Evolutionary conservation across 805 yeast species (phyloP).

Genomic region (Sugiyamaella chiloensis): DNA sequence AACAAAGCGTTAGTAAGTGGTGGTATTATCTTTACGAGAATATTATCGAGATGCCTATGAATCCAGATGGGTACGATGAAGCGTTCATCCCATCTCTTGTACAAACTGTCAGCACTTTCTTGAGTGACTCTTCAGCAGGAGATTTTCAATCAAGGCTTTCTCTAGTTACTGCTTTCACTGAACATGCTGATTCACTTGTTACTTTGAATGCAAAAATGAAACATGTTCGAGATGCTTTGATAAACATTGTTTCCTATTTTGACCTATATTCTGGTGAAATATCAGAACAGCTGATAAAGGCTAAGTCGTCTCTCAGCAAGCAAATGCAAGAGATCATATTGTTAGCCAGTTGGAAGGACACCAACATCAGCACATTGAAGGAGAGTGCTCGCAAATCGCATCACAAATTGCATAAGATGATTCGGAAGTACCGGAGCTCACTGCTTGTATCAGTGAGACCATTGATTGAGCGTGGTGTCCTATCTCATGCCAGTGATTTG

Average conservation of each 20-base stretch:
- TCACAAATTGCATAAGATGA: conserved; percentile 72
- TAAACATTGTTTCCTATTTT: conserved; percentile 61
- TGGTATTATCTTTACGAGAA: conserved; percentile 90
- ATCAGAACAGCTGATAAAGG: conserved; percentile 41
- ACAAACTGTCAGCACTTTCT: conserved; percentile 66
- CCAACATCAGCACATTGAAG: conserved; percentile 85
- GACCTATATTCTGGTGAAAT: conserved; percentile 58
- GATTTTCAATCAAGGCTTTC: conserved; percentile 60
- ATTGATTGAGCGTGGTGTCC: conserved; percentile 46
- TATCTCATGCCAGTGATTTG: conserved; percentile 34
- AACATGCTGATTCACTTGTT: conserved; percentile 44
- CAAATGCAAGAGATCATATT: conserved; percentile 80
- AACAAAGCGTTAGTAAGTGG: conserved; percentile 65
- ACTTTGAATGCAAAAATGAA: conserved; percentile 26
- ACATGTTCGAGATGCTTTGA: conserved; percentile 40
- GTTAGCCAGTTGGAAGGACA: conserved; percentile 96
- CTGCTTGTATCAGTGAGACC: conserved; percentile 50
- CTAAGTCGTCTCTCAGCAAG: conserved; percentile 62
- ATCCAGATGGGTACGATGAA: conserved; percentile 36
- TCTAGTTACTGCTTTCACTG: conserved; percentile 61
- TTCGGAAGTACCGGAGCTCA: conserved; percentile 72
- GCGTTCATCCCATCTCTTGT: conserved; percentile 38
- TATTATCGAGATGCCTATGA: conserved; percentile 37
- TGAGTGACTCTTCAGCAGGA: conserved; percentile 74
- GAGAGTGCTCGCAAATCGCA: conserved; percentile 94